phyloP scores from a whole-genome alignment of 495 filamentous ascomycete genomes.

The Thozetella sp. region DNA sequence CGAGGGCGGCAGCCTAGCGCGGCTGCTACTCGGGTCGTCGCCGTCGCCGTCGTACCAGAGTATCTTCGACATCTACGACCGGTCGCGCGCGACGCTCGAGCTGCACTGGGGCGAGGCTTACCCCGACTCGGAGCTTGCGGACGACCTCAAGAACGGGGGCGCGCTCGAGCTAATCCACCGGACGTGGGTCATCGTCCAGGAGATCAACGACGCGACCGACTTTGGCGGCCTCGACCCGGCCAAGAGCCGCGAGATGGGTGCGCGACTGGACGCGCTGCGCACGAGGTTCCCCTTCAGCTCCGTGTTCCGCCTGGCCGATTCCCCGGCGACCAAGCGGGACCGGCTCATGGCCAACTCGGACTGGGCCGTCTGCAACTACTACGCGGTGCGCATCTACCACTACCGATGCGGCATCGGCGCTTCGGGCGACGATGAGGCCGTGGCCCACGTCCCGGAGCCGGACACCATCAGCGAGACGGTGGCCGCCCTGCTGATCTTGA shows the following conservation, averaged over 20 bases:
- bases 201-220: conserved; percentile 21
- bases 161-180: conserved; percentile 32
- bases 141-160: conserved; percentile 47
- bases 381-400: conserved; percentile 43
- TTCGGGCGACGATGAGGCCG: conserved; percentile 27
- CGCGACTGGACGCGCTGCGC: conserved; percentile 13
- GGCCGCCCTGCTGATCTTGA: conserved; percentile 35
- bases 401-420: conserved; percentile 35
- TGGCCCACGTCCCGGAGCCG: not conserved
- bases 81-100: conserved; percentile 13
- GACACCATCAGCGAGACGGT: conserved; percentile 13
- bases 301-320: conserved; percentile 34
- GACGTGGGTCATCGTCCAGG: conserved; percentile 39
- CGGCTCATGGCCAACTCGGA: conserved; percentile 49
- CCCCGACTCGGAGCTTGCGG: conserved; percentile 44
- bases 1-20: conserved; percentile 21
- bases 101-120: conserved; percentile 42
- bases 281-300: conserved; percentile 19
- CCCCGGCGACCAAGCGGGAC: conserved; percentile 28
- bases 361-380: conserved; percentile 46
- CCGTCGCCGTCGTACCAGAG: conserved; percentile 5
- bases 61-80: conserved; percentile 17
- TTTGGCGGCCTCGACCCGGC: conserved; percentile 2
- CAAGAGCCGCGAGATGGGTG: conserved; percentile 10
- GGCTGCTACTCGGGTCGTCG: conserved; percentile 8